phyloP scores from a whole-genome alignment of 2,329 filamentous ascomycete species.

The Stagonosporopsis rhizophila region DNA sequence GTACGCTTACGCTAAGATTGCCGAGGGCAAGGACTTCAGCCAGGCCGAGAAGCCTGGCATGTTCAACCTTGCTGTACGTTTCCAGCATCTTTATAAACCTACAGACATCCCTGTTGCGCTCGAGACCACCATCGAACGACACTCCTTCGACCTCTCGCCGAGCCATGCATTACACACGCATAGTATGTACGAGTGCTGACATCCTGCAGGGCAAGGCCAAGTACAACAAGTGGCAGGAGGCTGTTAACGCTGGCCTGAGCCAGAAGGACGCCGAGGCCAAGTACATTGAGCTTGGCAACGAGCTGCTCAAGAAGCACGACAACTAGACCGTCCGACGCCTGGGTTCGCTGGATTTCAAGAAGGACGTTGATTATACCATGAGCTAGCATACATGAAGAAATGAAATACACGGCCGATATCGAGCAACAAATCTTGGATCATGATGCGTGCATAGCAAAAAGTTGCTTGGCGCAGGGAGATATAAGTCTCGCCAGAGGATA shows the following conservation, averaged over 20 bases:
- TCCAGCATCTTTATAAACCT: background rate
- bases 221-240: conserved; percentile 76
- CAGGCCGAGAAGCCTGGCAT: conserved; percentile 64
- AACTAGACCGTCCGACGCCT: conserved; percentile 46
- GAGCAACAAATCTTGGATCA: background rate
- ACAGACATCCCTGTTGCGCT: background rate
- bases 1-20: conserved; percentile 58
- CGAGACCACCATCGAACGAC: no score
- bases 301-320: conserved; percentile 74
- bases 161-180: background rate
- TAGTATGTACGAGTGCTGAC: conserved; percentile 6
- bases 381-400: conserved; percentile 12
- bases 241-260: conserved; percentile 68
- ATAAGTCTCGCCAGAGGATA: background rate
- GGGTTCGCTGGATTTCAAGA: background rate
- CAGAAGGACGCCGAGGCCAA: conserved; percentile 73
- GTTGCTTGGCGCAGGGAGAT: background rate
- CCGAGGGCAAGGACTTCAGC: conserved; percentile 49
- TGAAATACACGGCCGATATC: conserved; percentile 16
- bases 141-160: background rate
- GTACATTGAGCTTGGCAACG: conserved; percentile 77
- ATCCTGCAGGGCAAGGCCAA: conserved; percentile 76
- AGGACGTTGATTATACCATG: conserved; percentile 5
- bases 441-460: background rate
- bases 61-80: conserved; percentile 72